Percentiles rank a stretch among this genome's conserved stretches.
Conservation (phyloP, 2,329 filamentous ascomycete genomes). For the Tolypocladium cylindrosporum region DNA sequence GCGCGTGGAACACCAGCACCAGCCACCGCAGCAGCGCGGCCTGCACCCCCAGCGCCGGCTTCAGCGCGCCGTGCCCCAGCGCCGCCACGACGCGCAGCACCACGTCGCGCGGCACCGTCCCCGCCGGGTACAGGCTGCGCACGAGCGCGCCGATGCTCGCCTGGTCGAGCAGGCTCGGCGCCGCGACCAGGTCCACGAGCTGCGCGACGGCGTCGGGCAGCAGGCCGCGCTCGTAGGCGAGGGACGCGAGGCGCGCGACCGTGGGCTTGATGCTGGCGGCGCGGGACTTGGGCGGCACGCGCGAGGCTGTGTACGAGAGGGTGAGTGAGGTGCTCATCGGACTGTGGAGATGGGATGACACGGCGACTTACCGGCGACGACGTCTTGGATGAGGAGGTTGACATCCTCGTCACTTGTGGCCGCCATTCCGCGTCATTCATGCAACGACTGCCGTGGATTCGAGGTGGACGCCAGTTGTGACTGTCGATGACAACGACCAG, state of each 20-base stretch:
- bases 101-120: slow-evolving; percentile 47
- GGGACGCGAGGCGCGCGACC: slow-evolving; percentile 51
- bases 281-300: slow-evolving; percentile 56
- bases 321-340: not conserved
- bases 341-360: not conserved
- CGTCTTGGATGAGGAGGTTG: slow-evolving; percentile 23
- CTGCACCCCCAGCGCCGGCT: slow-evolving; percentile 63
- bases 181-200: slow-evolving; percentile 57
- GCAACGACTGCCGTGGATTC: not conserved
- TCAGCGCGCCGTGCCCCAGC: slow-evolving; percentile 68
- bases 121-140: slow-evolving; percentile 67
- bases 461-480: not conserved
- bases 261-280: slow-evolving; percentile 50
- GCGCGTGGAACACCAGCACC: slow-evolving; percentile 61
- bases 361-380: slow-evolving; percentile 19
- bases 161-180: slow-evolving; percentile 64
- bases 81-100: slow-evolving; percentile 59
- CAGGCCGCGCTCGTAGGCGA: slow-evolving; percentile 60
- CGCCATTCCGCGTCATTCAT: slow-evolving; percentile 10
- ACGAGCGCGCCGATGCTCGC: slow-evolving; percentile 58
- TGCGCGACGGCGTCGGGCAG: slow-evolving; percentile 47
- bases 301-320: slow-evolving; percentile 34
- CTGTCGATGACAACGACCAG: no score
- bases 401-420: slow-evolving; percentile 21
- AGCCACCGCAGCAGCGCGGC: slow-evolving; percentile 67